Percentiles rank a stretch among this genome's conserved stretches.
These are phyloP conservation scores for Macrolepiota albuminosa DNA, from an alignment of 768 basidiomycete genomes.

Conservation along the genomic window DNA sequence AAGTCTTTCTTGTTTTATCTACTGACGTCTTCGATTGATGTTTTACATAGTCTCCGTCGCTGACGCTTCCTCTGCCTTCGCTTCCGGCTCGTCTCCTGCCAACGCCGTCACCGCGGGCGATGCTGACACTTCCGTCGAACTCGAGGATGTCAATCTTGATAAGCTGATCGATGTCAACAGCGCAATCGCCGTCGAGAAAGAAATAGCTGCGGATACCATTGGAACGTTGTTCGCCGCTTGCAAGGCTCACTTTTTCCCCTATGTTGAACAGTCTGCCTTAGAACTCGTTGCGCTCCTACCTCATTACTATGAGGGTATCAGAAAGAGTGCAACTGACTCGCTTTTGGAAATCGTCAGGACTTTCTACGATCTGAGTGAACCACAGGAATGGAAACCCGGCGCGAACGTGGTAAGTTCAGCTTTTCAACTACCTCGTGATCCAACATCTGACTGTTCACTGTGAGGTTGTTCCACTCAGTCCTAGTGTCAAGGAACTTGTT, in stretches of 20 bases:
- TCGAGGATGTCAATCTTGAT: constrained; percentile 79
- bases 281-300: constrained; percentile 74
- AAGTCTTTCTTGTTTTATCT: constrained; percentile 13
- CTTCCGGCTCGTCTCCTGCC: constrained; percentile 68
- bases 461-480: constrained; percentile 48
- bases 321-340: constrained; percentile 87
- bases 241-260: constrained; percentile 83
- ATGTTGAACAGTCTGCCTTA: constrained; percentile 75
- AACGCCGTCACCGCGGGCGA: constrained; percentile 63
- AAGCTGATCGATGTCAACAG: constrained; percentile 91
- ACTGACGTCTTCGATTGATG: constrained; percentile 4
- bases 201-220: constrained; percentile 96
- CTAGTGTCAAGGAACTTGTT: constrained; percentile 75
- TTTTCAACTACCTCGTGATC: background rate
- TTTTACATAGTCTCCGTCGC: constrained; percentile 40
- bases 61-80: constrained; percentile 58
- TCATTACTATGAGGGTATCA: constrained; percentile 97
- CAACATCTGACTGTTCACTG: constrained; percentile 1
- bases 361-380: constrained; percentile 85
- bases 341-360: constrained; percentile 85
- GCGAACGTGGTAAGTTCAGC: constrained; percentile 47
- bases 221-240: constrained; percentile 86
- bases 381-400: constrained; percentile 81
- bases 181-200: constrained; percentile 97
- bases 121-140: constrained; percentile 54